These are phyloP conservation scores for Monosporascus ibericus DNA, from an alignment of 2,329 filamentous ascomycete genomes.

Conservation along the genomic window DNA sequence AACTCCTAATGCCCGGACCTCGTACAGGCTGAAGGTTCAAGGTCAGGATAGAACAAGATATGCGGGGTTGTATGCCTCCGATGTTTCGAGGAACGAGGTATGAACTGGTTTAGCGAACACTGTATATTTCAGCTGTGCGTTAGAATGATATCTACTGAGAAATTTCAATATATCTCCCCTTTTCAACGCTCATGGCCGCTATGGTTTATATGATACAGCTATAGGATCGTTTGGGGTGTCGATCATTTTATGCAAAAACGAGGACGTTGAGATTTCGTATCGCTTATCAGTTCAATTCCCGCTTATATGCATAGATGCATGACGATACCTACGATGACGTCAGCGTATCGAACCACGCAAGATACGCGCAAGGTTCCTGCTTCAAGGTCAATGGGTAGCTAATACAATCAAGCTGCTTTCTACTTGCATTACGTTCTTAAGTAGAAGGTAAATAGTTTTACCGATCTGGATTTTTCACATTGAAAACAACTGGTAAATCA, in stretches of 20 bases:
- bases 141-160: no score
- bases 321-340: conserved; percentile 3
- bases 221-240: no score
- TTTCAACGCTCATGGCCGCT: no score
- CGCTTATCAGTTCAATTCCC: no score
- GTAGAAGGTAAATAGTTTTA: background rate
- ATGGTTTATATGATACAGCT: no score
- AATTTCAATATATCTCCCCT: no score
- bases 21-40: conserved; percentile 52
- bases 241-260: no score
- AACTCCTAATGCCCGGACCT: conserved; percentile 47
- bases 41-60: conserved; percentile 40
- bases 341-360: conserved; percentile 8
- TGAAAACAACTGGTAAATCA: conserved; percentile 7
- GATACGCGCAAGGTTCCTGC: background rate
- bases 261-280: no score
- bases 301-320: background rate
- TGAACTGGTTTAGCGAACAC: conserved; percentile 6
- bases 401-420: background rate
- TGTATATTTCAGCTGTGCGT: no score
- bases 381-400: background rate
- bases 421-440: no score
- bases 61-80: conserved; percentile 43
- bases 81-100: conserved; percentile 41
- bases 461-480: background rate